Percentiles rank a stretch among this genome's conserved stretches.
Conservation (phyloP, 2,329 filamentous ascomycete genomes). For the Colletotrichum liaoningense region DNA sequence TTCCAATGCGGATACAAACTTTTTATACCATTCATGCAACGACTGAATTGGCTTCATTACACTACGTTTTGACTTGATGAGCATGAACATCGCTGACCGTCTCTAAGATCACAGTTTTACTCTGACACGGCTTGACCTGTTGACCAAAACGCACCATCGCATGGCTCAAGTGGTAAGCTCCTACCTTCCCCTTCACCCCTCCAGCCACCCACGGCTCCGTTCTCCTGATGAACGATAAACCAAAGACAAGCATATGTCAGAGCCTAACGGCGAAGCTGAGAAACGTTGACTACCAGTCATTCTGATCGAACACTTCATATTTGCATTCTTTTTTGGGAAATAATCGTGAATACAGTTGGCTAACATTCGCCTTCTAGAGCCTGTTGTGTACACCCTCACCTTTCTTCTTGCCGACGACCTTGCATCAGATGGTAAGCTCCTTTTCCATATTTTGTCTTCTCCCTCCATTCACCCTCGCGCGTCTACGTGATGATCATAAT, state of each 20-base stretch:
- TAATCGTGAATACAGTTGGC: background rate
- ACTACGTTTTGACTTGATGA: background rate
- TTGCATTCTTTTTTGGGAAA: constrained; percentile 19
- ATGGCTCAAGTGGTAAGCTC: constrained; percentile 21
- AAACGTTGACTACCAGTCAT: constrained; percentile 36
- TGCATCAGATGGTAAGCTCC: background rate
- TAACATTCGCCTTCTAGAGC: constrained; percentile 3
- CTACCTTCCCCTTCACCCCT: background rate
- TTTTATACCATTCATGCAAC: constrained; percentile 70
- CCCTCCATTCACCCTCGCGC: background rate
- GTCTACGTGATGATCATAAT: constrained; percentile 37
- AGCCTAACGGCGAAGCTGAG: constrained; percentile 39
- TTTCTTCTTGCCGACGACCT: fast-evolving
- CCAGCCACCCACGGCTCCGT: constrained; percentile 28
- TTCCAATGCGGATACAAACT: constrained; percentile 67
- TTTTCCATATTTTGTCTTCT: no score
- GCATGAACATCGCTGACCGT: constrained; percentile 31
- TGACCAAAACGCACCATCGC: background rate
- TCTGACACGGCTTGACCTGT: background rate
- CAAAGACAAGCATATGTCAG: constrained; percentile 41
- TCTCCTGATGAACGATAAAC: constrained; percentile 38
- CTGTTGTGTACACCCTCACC: background rate
- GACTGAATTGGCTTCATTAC: constrained; percentile 49
- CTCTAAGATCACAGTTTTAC: constrained; percentile 13
- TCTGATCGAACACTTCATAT: constrained; percentile 33